A percentile compares a stretch with the other conserved stretches of the same genome.
Evolutionary conservation across 768 basidiomycete genomes (phyloP).

Genomic region (Tylopilus rubrobrunneus): DNA sequence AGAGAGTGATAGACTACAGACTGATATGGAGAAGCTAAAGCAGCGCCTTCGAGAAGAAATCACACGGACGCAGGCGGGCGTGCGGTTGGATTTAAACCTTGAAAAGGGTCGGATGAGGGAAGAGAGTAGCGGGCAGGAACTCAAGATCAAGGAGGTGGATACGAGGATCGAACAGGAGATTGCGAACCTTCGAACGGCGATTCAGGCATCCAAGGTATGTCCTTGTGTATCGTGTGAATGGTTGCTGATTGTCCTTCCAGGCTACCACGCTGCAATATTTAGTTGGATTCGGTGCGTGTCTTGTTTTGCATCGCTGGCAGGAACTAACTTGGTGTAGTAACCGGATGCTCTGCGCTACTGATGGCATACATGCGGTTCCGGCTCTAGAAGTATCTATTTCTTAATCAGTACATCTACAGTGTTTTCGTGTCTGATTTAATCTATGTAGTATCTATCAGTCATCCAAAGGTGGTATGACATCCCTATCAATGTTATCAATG

Average conservation of each 20-base stretch:
- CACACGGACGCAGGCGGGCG: constrained; percentile 87
- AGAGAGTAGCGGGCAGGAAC: constrained; percentile 84
- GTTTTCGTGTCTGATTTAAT: background rate
- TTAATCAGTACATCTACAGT: background rate
- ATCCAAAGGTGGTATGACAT: constrained; percentile 63
- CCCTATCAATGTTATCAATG: constrained; percentile 47
- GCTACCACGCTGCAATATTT: constrained; percentile 85
- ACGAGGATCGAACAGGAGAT: constrained; percentile 97
- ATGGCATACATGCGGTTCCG: constrained; percentile 85
- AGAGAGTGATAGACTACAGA: constrained; percentile 90
- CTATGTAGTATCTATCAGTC: constrained; percentile 33
- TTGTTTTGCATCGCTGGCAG: background rate
- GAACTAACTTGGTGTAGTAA: constrained; percentile 45
- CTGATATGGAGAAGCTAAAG: constrained; percentile 93
- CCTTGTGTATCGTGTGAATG: background rate
- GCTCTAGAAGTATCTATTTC: constrained; percentile 16
- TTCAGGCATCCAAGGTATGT: constrained; percentile 78
- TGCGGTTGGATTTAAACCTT: constrained; percentile 89
- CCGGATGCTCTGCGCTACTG: constrained; percentile 79
- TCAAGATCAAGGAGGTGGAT: constrained; percentile 97
- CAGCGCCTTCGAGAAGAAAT: constrained; percentile 91
- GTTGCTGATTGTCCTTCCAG: constrained; percentile 32
- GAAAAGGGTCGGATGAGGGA: constrained; percentile 96
- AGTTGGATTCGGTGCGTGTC: constrained; percentile 74
- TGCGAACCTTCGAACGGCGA: constrained; percentile 75